A percentile compares a stretch with the other conserved stretches of the same genome.
These are phyloP conservation scores for Scleromitrula shiraiana DNA, from an alignment of 2,329 filamentous ascomycete species.

Conservation along the genomic window DNA sequence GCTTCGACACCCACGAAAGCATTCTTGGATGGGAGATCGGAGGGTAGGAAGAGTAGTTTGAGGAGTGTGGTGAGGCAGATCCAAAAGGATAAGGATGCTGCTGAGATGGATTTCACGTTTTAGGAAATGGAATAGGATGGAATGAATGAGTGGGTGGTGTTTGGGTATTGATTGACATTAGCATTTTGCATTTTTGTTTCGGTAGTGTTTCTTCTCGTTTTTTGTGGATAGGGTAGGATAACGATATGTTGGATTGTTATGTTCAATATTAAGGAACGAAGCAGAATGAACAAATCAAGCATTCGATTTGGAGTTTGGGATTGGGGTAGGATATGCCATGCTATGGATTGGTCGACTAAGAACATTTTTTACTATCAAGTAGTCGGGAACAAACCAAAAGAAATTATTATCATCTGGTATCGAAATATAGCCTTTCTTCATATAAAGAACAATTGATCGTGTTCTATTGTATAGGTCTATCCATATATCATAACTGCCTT, in stretches of 20 bases:
- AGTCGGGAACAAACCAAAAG: no score
- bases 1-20: not conserved
- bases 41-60: not conserved
- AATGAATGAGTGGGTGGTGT: not conserved
- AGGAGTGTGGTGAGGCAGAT: conserved; percentile 4
- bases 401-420: no score
- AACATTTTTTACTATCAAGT: no score
- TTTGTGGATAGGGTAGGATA: not conserved
- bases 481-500: no score
- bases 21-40: not conserved
- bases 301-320: no score
- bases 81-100: not conserved
- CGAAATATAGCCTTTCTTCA: no score
- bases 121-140: not conserved
- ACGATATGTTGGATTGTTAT: not conserved
- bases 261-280: not conserved
- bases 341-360: no score
- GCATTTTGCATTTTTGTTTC: not conserved
- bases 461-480: no score
- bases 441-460: no score
- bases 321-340: no score
- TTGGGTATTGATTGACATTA: not conserved
- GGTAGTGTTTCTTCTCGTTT: not conserved
- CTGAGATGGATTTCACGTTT: not conserved
- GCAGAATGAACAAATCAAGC: not conserved